These are phyloP conservation scores for Trichoderma harzianum DNA, from an alignment of 2,329 filamentous ascomycete species.

Conservation along the genomic window DNA sequence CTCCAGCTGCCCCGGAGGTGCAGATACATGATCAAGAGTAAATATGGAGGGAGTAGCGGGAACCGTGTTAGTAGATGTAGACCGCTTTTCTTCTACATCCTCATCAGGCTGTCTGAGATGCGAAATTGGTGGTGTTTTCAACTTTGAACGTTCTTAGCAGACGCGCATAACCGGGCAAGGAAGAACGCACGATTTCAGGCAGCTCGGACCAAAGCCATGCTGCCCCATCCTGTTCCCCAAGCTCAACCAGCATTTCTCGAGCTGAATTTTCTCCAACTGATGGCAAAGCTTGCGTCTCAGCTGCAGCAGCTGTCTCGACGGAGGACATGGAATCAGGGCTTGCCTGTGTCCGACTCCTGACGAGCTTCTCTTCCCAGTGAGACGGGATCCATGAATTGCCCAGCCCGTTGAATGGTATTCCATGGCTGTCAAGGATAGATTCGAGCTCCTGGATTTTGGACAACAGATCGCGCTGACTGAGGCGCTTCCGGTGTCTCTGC, in stretches of 20 bases:
- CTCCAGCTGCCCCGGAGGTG: background rate
- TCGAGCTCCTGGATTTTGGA: background rate
- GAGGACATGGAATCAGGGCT: background rate
- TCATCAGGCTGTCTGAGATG: background rate
- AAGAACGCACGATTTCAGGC: background rate
- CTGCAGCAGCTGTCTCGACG: background rate
- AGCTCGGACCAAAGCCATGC: background rate
- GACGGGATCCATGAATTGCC: background rate
- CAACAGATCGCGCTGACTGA: background rate
- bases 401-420: background rate
- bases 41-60: background rate
- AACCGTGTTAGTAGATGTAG: background rate
- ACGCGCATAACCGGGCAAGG: background rate
- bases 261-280: background rate
- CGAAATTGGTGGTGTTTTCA: background rate
- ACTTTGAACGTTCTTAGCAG: background rate
- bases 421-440: conserved; percentile 2
- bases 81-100: no score
- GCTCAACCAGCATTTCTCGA: no score
- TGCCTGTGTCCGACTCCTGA: background rate
- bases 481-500: background rate
- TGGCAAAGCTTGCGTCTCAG: background rate
- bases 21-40: background rate
- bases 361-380: conserved; percentile 1
- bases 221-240: background rate